Evolutionary conservation across 257 asterid species (phyloP), one percentile per base, ranked within the genome.

Genomic region (Capsicum baccatum): DNA sequence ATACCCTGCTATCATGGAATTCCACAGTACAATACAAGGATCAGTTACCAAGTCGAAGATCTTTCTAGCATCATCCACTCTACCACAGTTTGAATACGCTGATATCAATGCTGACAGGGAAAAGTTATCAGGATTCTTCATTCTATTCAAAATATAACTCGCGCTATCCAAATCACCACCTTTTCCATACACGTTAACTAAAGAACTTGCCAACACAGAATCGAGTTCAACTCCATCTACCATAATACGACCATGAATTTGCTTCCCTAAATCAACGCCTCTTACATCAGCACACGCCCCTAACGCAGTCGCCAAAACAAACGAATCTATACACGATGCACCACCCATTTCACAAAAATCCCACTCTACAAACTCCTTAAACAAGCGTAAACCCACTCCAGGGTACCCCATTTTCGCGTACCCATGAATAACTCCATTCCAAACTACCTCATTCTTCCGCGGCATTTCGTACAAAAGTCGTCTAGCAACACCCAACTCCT

Each of bases 111-210:
- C 93, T 19, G 97, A 94, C 85, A 96, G 78, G 16, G 97, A 93
- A 87, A 92, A 93, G 84, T 93, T 93, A 89, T 94, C 95, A 4
- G 91, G 92, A 50, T 86, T 85, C 37, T 87, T 89, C 91, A 89
- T 84, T n/a, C 80, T 83, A 50, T 66, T 83, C 82, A 92, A 74
- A 67, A 93, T 73, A 39, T 86, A 78, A 8, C 82, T 67, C 0
- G 98, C 98, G 76, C 85, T 85, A 79, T 88, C 92, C 89, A 94
- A 86, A 88, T 93, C 94, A 47, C 92, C 89, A 87, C 98, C 88
- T 79, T 96, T 94, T 16, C 89, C 96, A 78, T 94, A 93, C 97
- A 96, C 89, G 84, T 94, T 92, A 80, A 93, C 93, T 21, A 96
- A 93, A 26, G 98, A 91, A 84, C 99, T 93, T 66, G 85, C 87